Percentiles rank a stretch among this genome's conserved stretches.
These are phyloP conservation scores for Rhypophila decipiens DNA, from an alignment of 495 filamentous ascomycete species.

Conservation along the genomic window DNA sequence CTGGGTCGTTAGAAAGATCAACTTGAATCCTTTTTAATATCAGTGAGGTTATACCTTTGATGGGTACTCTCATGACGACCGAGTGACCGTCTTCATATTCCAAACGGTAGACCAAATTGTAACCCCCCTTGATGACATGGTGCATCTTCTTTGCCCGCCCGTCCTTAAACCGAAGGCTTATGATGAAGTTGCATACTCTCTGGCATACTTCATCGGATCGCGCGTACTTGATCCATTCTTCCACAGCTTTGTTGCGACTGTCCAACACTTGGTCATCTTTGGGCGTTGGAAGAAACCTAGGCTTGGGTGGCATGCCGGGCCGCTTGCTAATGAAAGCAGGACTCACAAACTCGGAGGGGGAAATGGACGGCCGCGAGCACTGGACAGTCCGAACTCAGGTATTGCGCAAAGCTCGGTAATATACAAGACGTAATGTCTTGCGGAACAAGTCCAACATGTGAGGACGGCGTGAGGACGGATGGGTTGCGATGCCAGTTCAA, in stretches of 20 bases:
- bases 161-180: neutral
- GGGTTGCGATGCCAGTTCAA: no score
- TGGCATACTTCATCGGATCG: neutral
- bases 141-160: neutral
- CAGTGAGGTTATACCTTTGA: neutral
- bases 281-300: neutral
- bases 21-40: no score
- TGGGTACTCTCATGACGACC: neutral
- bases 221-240: neutral
- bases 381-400: no score
- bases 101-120: neutral
- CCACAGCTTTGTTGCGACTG: neutral
- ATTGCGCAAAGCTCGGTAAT: no score
- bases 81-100: neutral
- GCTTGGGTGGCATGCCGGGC: conserved; percentile 7
- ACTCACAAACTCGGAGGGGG: no score
- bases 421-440: no score
- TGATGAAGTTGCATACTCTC: neutral
- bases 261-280: neutral
- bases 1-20: no score
- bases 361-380: no score
- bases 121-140: neutral
- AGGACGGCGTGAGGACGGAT: no score
- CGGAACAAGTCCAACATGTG: no score
- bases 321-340: no score